Base-by-base conservation (phyloP, 176 grass and related monocot genomes). In the Saccharum spontaneum region DNA sequence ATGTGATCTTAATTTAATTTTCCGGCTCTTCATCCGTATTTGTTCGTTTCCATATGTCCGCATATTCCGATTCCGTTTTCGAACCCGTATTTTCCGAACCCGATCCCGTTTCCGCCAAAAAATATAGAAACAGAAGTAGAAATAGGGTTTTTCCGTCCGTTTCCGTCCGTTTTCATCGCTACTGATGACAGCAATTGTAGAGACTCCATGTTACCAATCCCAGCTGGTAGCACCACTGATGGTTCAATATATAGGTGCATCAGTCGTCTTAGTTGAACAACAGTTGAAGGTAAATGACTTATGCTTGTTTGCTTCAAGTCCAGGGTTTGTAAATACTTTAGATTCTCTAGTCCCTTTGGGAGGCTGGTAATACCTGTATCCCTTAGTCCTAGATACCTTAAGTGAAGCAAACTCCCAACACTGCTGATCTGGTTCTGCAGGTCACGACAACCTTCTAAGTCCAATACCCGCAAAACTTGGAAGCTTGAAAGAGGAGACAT, bases 401-500 rank as follows among this genome's bases (percentile, higher is more conserved):
- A 79, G n/a, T 83, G 81, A 83, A 64, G 48, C 28, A 83, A 74
- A 46, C 9, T 64, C 1, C 26, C 57, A 62, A 59, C 12, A 60
- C 37, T 39, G 6, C 30, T 18, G 23, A 85, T 10, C 4, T 85
- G 49, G 16, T 60, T 45, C 16, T 85, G 34, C 23, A 85, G 28
- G 17, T 71, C 37, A 17, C 50, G 74, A n/a, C 75, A 78, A 78
- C 34, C 46, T 78, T 61, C 74, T 36, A 85, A 59, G 31, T 78
- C 83, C 24, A 85, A 34, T 16, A 78, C 65, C 10, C 49, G 75
- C 48, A 85, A 4, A 18, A 69, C 64, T 3, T 44, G 16, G 13
- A 85, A 85, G 12, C 49, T 85, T 54, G 36, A 78, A 61, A 85
- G 46, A 33, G 74, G 33, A 4, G 75, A 64, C 73, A 78, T 46